Evolutionary conservation across 1,284 basidiomycete species (phyloP), one percentile per base, ranked within the genome.

Genomic region (Erythrobasidium hasegawianum): DNA sequence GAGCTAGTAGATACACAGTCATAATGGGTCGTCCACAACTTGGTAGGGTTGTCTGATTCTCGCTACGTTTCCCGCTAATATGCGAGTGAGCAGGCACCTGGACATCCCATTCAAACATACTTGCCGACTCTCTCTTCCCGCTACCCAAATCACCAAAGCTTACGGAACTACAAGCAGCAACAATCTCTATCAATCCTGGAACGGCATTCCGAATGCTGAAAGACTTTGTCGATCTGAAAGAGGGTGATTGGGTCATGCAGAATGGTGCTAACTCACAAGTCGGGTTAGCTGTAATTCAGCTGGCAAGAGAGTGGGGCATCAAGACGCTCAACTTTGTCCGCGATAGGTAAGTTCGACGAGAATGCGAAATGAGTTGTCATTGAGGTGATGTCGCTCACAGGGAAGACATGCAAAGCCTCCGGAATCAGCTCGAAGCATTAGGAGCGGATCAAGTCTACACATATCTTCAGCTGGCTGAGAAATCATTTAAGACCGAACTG

Each of bases 191-290:
- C 41, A 92, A 92, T 72, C 88, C 88, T 2, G 82, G 89, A 0
- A 89, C 89, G 0, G 90, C 89, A 0, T 86, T 86, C 69, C 86
- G 87, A 72, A 88, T 92, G 85, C 81, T 92, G 5, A 81, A 81
- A 38, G 83, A 87, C 58, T 90, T 87, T 77, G 81, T 85, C 5
- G 72, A 80, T 27, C 81, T 90, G 49, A 71, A 83, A 59, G 78
- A 81, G 57, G 87, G 84, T 0, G 87, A 89, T 60, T 90, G 86
- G 84, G 80, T 92, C 5, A 76, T 90, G 18, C 89, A 92, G 74
- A 91, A 91, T 71, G 89, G 87, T 16, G 88, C 88, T 1, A 92
- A 91, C 72, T 24, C 88, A 13, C 62, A 59, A n/a, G 75, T 76
- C 18, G 75, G 75, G 20, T 65, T 68, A 45, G 70, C 70, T 26